A percentile compares a stretch with the other conserved stretches of the same genome.
Conservation (phyloP, 495 filamentous ascomycete genomes). For the Aspergillus ostianus region DNA sequence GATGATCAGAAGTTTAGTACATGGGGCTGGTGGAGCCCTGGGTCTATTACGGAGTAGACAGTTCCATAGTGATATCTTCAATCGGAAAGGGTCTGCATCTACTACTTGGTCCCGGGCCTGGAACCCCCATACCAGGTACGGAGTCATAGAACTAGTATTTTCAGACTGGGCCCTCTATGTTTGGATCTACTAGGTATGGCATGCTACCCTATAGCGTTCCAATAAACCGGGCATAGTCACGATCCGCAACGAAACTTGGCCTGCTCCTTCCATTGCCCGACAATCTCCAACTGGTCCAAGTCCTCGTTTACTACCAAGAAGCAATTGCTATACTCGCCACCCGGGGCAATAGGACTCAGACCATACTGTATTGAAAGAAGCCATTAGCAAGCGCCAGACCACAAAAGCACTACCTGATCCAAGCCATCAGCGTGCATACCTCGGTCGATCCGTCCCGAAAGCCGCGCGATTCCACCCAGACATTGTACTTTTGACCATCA, state of each 20-base stretch:
- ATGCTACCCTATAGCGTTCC: too few relatives aligned
- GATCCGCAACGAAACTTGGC: constrained; percentile 9
- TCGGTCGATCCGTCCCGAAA: constrained; percentile 6
- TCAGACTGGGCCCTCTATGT: too few relatives aligned
- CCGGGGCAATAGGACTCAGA: constrained; percentile 1
- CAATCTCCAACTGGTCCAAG: neutral
- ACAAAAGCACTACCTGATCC: neutral
- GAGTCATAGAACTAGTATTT: too few relatives aligned
- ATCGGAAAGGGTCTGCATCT: too few relatives aligned
- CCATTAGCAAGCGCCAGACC: neutral
- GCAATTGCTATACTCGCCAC: constrained; percentile 7
- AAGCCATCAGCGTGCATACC: neutral
- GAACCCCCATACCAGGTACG: too few relatives aligned
- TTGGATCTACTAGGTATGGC: too few relatives aligned
- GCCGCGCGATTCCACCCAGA: constrained; percentile 13
- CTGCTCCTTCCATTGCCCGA: neutral
- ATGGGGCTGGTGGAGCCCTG: too few relatives aligned
- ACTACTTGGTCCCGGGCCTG: too few relatives aligned
- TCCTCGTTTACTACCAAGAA: constrained; percentile 7
- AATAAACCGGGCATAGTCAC: neutral
- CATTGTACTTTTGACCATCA: constrained; percentile 4
- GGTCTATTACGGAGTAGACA: too few relatives aligned
- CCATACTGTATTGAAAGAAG: constrained; percentile 4
- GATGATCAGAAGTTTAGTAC: constrained; percentile 2
- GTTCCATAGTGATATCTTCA: too few relatives aligned